Conservation (phyloP, 2,329 filamentous ascomycete species). For the Phyllachora maydis region DNA sequence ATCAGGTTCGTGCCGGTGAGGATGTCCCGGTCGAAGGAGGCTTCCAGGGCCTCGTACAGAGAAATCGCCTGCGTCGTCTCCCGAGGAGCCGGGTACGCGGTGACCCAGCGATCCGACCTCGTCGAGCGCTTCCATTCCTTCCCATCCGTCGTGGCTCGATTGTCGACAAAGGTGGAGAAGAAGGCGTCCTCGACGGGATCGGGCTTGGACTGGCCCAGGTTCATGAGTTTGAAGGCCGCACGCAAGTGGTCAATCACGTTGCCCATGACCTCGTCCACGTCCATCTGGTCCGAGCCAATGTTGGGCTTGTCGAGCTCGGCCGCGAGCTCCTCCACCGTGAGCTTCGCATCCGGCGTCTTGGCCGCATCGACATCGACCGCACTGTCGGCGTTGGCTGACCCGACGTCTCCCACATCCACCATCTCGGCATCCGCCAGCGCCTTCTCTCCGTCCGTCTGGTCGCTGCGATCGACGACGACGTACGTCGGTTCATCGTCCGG, state of each 20-base stretch:
- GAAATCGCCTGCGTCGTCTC: too few relatives aligned
- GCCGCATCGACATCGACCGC: conserved; percentile 1
- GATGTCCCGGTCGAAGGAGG: conserved; percentile 67
- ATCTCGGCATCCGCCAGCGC: conserved; percentile 8
- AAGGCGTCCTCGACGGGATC: conserved; percentile 64
- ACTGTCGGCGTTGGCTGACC: too few relatives aligned
- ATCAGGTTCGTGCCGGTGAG: conserved; percentile 45
- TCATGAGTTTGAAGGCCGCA: too few relatives aligned
- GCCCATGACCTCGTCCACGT: conserved; percentile 89
- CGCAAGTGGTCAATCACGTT: conserved; percentile 83
- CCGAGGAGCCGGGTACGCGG: conserved; percentile 33
- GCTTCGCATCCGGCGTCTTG: conserved; percentile 3
- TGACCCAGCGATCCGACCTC: conserved; percentile 42
- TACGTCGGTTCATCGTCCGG: conserved; percentile 16
- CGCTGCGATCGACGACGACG: conserved; percentile 11
- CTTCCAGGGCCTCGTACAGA: conserved; percentile 74
- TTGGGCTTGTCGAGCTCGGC: conserved; percentile 8
- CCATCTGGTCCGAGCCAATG: conserved; percentile 50
- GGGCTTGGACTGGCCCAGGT: too few relatives aligned
- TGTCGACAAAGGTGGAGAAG: conserved; percentile 39
- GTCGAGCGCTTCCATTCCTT: conserved; percentile 22
- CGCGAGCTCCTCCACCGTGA: conserved; percentile 7
- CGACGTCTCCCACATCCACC: conserved; percentile 5
- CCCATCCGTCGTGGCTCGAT: conserved; percentile 29
- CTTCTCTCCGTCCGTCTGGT: conserved; percentile 1